phyloP scores from a whole-genome alignment of 2,329 filamentous ascomycete species.

The Penicillium griseofulvum region DNA sequence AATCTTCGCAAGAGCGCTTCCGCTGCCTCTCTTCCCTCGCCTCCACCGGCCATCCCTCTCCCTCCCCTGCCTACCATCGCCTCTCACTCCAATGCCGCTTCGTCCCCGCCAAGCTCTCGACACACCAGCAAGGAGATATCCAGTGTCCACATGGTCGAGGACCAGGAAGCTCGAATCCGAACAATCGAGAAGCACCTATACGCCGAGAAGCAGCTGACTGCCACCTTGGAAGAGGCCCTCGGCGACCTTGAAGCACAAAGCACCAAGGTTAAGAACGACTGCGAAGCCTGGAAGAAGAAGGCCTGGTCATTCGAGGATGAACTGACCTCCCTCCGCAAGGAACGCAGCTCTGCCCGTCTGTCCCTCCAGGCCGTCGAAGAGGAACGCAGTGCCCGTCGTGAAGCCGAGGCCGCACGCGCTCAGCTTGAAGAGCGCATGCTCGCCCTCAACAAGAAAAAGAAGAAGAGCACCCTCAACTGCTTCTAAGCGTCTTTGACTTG shows the following conservation, averaged over 20 bases:
- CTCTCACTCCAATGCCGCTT: conserved; percentile 49
- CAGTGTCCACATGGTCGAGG: conserved; percentile 80
- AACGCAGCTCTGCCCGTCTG: conserved; percentile 58
- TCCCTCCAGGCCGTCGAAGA: conserved; percentile 90
- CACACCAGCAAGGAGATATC: conserved; percentile 80
- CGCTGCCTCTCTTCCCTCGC: conserved; percentile 81
- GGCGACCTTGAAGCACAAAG: conserved; percentile 89
- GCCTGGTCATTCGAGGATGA: conserved; percentile 71
- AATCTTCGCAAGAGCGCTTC: conserved; percentile 82
- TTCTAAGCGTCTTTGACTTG: conserved; percentile 61
- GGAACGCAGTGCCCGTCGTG: conserved; percentile 86
- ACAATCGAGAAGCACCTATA: conserved; percentile 96
- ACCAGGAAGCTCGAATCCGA: conserved; percentile 90
- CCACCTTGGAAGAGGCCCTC: conserved; percentile 90
- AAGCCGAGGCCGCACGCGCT: conserved; percentile 82
- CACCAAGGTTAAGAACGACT: conserved; percentile 86
- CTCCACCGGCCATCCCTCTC: conserved; percentile 91
- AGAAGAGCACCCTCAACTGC: conserved; percentile 93
- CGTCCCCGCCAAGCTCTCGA: conserved; percentile 61
- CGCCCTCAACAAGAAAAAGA: conserved; percentile 86
- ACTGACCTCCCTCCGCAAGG: conserved; percentile 53
- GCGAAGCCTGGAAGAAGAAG: conserved; percentile 87
- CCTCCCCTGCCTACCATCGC: conserved; percentile 74
- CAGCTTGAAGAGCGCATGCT: conserved; percentile 96
- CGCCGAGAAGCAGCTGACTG: conserved; percentile 93